phyloP scores from a whole-genome alignment of 371 early-diverging fungal genomes.

The Rhizopus sp. region DNA sequence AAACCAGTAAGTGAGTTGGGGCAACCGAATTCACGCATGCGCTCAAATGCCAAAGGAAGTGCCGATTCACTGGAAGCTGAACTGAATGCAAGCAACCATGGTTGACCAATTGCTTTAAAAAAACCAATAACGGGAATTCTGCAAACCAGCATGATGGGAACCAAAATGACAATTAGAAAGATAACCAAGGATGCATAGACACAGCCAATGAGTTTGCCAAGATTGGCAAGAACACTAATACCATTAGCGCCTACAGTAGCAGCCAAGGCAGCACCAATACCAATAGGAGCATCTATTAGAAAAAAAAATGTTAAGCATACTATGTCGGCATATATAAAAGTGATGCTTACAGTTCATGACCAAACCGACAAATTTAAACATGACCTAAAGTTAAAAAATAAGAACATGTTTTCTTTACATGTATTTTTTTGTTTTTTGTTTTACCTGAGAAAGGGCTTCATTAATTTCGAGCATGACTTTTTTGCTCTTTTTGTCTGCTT shows the following conservation, averaged over 20 bases:
- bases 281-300: slow-evolving; percentile 66
- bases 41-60: slow-evolving; percentile 75
- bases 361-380: slow-evolving; percentile 71
- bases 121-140: slow-evolving; percentile 63
- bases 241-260: slow-evolving; percentile 72
- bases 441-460: slow-evolving; percentile 54
- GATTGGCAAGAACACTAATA: slow-evolving; percentile 58
- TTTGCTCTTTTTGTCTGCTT: slow-evolving; percentile 52
- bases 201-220: slow-evolving; percentile 73
- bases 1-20: slow-evolving; percentile 71
- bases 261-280: slow-evolving; percentile 71
- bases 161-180: slow-evolving; percentile 59
- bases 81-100: slow-evolving; percentile 80
- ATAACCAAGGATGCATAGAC: slow-evolving; percentile 65
- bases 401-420: not conserved
- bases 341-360: slow-evolving; percentile 60
- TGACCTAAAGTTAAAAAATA: slow-evolving; percentile 38
- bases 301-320: not conserved
- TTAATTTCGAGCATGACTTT: slow-evolving; percentile 61
- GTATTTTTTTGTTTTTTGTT: not conserved
- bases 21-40: slow-evolving; percentile 75
- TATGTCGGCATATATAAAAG: not conserved
- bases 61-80: slow-evolving; percentile 87
- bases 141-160: slow-evolving; percentile 66
- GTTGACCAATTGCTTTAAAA: slow-evolving; percentile 56